Percentiles rank a stretch among this genome's conserved stretches.
These are phyloP conservation scores for Fusarium sulawesiense DNA, from an alignment of 2,329 filamentous ascomycete species.

Conservation along the genomic window DNA sequence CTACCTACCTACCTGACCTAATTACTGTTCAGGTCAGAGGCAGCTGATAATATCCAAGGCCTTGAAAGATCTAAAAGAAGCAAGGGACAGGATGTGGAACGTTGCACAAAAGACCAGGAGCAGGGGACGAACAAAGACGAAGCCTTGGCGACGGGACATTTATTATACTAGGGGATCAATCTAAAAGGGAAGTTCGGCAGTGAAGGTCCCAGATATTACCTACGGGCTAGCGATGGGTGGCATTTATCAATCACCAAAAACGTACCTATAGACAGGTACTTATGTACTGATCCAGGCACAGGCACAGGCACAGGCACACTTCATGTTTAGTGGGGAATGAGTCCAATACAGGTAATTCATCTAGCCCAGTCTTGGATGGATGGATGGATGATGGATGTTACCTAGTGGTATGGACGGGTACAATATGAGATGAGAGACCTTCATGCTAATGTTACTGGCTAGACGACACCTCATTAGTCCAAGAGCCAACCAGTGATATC, in stretches of 20 bases:
- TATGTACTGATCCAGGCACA: neutral
- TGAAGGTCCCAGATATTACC: neutral
- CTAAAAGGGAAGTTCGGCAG: slow-evolving; percentile 22
- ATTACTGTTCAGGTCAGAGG: slow-evolving; percentile 11
- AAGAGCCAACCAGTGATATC: neutral
- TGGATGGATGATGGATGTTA: neutral
- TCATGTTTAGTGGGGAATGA: neutral
- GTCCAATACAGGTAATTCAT: no score
- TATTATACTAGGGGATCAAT: slow-evolving; percentile 16
- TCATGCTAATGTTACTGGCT: neutral
- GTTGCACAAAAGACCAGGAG: slow-evolving; percentile 32
- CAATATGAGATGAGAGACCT: neutral
- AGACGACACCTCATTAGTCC: neutral
- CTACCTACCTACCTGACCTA: neutral
- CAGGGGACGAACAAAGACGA: slow-evolving; percentile 35
- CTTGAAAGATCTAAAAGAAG: slow-evolving; percentile 30
- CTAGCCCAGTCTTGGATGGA: neutral
- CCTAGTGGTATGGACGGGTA: neutral
- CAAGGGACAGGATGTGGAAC: slow-evolving; percentile 35
- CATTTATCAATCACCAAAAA: slow-evolving; percentile 5
- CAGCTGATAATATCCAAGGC: slow-evolving; percentile 28
- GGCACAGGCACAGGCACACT: neutral
- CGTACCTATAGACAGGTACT: neutral
- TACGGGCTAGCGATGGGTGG: neutral
- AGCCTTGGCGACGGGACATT: slow-evolving; percentile 2